Evolutionary conservation across 768 basidiomycete genomes (phyloP).

Genomic region (Kwoniella dendrophila): DNA sequence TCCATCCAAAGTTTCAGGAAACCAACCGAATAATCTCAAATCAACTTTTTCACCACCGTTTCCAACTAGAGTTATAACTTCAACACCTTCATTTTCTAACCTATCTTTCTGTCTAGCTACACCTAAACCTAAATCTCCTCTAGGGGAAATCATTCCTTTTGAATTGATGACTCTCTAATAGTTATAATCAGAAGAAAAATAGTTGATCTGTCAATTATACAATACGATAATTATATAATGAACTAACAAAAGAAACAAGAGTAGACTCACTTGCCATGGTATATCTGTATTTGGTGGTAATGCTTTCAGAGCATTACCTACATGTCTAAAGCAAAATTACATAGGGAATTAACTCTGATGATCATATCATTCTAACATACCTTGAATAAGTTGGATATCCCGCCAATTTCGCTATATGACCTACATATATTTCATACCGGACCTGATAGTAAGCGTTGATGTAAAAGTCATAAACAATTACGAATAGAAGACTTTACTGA

Average conservation of each 20-base stretch:
- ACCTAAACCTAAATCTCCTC: constrained; percentile 79
- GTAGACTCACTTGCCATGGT: constrained; percentile 51
- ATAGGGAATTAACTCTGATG: background rate
- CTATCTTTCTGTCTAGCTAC: constrained; percentile 74
- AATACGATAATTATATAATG: background rate
- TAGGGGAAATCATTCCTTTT: constrained; percentile 63
- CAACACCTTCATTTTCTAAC: constrained; percentile 78
- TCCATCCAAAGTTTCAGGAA: constrained; percentile 44
- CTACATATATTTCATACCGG: too few species aligned
- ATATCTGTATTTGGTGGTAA: constrained; percentile 43
- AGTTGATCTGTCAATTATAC: background rate
- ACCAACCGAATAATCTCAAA: constrained; percentile 55
- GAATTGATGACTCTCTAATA: constrained; percentile 51
- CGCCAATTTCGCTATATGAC: constrained; percentile 53
- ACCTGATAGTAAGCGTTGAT: background rate
- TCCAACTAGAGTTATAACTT: constrained; percentile 68
- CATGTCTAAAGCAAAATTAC: constrained; percentile 39
- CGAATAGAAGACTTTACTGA: too few species aligned
- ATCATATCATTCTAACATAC: constrained; percentile 5
- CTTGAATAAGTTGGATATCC: constrained; percentile 52
- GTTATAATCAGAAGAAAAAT: too few species aligned
- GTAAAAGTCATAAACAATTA: background rate
- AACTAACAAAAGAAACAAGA: background rate
- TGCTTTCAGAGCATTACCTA: constrained; percentile 51
- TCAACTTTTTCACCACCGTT: constrained; percentile 61